These are phyloP conservation scores for Pulicaria dysenterica DNA, from an alignment of 129 eudicot genomes.

Conservation along the genomic window DNA sequence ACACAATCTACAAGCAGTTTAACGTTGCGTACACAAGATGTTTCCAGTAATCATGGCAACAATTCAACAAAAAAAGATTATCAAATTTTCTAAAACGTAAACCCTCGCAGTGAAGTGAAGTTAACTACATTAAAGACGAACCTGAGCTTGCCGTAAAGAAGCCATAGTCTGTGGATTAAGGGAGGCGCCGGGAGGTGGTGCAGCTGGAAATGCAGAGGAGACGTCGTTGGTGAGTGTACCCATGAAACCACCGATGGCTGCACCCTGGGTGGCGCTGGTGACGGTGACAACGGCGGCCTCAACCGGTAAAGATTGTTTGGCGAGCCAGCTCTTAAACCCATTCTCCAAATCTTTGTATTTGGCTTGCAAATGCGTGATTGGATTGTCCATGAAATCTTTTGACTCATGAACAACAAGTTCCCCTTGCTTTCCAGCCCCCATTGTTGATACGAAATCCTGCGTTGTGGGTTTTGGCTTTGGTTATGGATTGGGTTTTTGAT, in stretches of 20 bases:
- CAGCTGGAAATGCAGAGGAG: slow-evolving; percentile 39
- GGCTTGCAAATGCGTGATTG: slow-evolving; percentile 51
- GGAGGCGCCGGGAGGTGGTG: slow-evolving; percentile 54
- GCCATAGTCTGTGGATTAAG: slow-evolving; percentile 65
- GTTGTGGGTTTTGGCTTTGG: too few relatives aligned
- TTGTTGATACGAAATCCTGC: slow-evolving; percentile 18
- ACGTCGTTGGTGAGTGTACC: slow-evolving; percentile 65
- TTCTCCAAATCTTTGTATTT: slow-evolving; percentile 64
- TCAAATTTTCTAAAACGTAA: too few relatives aligned
- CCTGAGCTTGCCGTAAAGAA: slow-evolving; percentile 85
- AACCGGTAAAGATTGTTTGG: slow-evolving; percentile 68
- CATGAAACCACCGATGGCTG: slow-evolving; percentile 78
- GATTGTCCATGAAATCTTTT: slow-evolving; percentile 41
- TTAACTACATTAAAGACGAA: not conserved
- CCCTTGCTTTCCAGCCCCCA: slow-evolving; percentile 54
- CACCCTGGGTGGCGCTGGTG: slow-evolving; percentile 78
- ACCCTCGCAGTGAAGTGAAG: too few relatives aligned
- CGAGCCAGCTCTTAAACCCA: slow-evolving; percentile 62
- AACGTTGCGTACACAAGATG: too few relatives aligned
- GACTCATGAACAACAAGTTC: slow-evolving; percentile 27
- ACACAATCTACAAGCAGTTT: too few relatives aligned
- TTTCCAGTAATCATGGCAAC: too few relatives aligned
- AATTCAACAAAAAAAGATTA: too few relatives aligned
- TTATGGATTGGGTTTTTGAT: too few relatives aligned
- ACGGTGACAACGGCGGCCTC: slow-evolving; percentile 71